Base-by-base conservation (phyloP, 352 stramenopile genomes). In the Pythium phragmiticola region DNA sequence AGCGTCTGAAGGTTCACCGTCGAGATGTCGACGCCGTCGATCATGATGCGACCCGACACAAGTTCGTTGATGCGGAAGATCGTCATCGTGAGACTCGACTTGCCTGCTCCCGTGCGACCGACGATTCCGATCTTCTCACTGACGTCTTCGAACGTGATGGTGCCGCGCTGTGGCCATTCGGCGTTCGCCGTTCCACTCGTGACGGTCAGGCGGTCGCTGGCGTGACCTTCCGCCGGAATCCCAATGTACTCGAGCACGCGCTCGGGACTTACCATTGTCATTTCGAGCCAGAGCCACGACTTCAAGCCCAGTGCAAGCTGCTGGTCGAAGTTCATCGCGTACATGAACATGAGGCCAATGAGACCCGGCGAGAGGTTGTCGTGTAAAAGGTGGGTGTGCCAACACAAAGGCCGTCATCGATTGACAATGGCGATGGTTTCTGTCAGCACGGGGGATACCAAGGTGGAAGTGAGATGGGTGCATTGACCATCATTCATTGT, bases 91-190 rank as follows among this genome's bases (percentile, higher is more conserved):
- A 63, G 45, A 55, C 57, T 63, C 45, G 57, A 63, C 14, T 63
- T 63, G n/a, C 57, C 57, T 0, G 57, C 57, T 4, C 57, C 57
- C 3, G 57, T 63, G 33, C 57, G 57, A 2, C 57, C 57, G 12
- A 63, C 57, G 14, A 98, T 83, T 37, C 88, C 92, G 64, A 91
- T 83, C 60, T 87, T 84, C 51, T 94, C 68, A 28, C 59, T 71
- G 19, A 97, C 88, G 53, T 94, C 71, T 8, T 92, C 63, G 65
- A 97, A 96, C 34, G 68, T 53, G 13, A 98, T 65, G 8, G 58
- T 28, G 21, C 92, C 92, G 9, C 77, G 47, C 3, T 59, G 11
- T 3, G 91, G 91, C 92, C 90, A 98, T 26, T 68, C 39, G 28
- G 23, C n/a, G 6, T 48, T 14, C n/a, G 11, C 48, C 9, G 34